Conservation (phyloP, 2,329 filamentous ascomycete species). For the Aphanocladium album region DNA sequence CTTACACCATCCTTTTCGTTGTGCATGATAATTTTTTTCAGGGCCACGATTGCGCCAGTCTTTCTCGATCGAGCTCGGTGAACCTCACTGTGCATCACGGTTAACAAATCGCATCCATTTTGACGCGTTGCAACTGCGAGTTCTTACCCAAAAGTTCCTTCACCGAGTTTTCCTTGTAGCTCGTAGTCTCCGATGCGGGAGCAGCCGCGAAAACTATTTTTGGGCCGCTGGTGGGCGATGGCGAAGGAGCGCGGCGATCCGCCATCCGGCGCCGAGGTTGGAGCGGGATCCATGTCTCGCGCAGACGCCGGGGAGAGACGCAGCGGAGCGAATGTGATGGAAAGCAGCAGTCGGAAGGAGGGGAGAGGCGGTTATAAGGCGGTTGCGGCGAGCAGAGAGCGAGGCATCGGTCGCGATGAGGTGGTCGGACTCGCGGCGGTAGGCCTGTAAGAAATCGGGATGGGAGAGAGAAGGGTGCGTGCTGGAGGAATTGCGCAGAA, state of each 20-base stretch:
- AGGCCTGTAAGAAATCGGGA: not conserved
- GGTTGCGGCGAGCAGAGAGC: not conserved
- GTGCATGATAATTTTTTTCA: constrained; percentile 99
- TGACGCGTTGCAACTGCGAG: not conserved
- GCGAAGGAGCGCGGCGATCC: constrained; percentile 54
- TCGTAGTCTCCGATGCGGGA: constrained; percentile 79
- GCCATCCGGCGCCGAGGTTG: constrained; percentile 31
- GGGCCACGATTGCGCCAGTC: constrained; percentile 69
- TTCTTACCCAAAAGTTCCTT: constrained; percentile 85
- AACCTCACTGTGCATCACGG: constrained; percentile 59
- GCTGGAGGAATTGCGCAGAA: not conserved
- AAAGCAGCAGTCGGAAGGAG: not conserved
- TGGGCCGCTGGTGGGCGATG: constrained; percentile 49
- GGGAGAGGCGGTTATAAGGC: not conserved
- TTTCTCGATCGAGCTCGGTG: constrained; percentile 79
- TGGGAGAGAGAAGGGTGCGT: not conserved
- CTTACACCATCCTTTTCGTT: constrained; percentile 93
- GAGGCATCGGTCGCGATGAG: constrained; percentile 7
- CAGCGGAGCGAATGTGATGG: not conserved
- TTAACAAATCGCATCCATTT: constrained; percentile 15
- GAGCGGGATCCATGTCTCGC: constrained; percentile 25
- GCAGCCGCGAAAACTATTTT: constrained; percentile 71
- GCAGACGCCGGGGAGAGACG: not conserved
- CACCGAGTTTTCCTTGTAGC: constrained; percentile 76
- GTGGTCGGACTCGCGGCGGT: not conserved